Base-by-base conservation (phyloP, 2,329 filamentous ascomycete genomes). In the Ophiostoma ulmi region DNA sequence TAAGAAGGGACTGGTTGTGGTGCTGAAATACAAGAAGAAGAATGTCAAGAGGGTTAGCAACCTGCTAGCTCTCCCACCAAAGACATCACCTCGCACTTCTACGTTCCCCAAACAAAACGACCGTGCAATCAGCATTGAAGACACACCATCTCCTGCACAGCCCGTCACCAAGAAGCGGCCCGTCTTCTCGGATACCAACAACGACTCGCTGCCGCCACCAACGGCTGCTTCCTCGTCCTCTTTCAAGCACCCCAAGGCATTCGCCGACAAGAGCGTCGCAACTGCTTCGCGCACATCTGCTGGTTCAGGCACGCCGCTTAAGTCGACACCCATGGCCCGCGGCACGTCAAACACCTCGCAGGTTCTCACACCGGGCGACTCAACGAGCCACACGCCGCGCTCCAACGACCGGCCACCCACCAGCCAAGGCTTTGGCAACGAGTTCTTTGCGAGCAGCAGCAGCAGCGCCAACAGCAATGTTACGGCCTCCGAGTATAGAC, bases 281-380 rank as follows among this genome's bases (percentile, higher is more conserved):
- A 74, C 70, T 8, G 68, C 79, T 65, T 70, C 79, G 67, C 74
- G 70, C 1, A 6, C 72, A 14, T 55, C 80, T 17, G 75, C 79
- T 4, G 63, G 63, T 1, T 84, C 84, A 0, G 82, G 83, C 1
- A 87, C 86, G 0, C 86, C 86, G 0, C 81, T 84, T 11, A 87
- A 81, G 69, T 78, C 80, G 1, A 79, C 81, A 1, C 77, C 83
- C 70, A 87, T 87, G 84, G 84, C 82, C 5, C 83, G 85, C 4
- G 84, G 83, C 44, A 80, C 83, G 68, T 87, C 86, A 0, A 85
- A 78, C 76, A 85, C 83, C 75, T 87, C 85, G 0, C 79, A 84
- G 72, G 81, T 80, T 8, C 80, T 83, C 61, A 87, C 86, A 0
- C 85, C 86, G 0, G 83, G 84, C 26, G 82, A 83, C 8, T 74